Percentiles rank a stretch among this genome's conserved stretches.
These are phyloP conservation scores for Cyclospora cayetanensis DNA, from an alignment of 169 alveolate species.

Conservation along the genomic window DNA sequence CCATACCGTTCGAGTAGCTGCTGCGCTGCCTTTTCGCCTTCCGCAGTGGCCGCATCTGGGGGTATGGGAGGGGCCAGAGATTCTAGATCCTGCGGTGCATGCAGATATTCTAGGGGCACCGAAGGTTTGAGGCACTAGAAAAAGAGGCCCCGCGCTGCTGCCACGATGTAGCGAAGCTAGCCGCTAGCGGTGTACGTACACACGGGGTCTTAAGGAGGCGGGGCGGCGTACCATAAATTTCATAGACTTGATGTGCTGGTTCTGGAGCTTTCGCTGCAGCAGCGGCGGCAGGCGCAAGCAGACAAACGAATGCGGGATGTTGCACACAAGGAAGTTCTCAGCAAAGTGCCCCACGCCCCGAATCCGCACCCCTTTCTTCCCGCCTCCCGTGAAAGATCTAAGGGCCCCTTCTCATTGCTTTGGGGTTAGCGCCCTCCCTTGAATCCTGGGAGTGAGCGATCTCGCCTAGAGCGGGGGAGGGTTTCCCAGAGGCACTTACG, in stretches of 20 bases:
- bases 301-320: too few relatives aligned
- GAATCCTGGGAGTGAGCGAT: too few relatives aligned
- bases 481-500: too few relatives aligned
- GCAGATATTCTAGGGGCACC: neutral
- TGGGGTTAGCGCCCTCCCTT: too few relatives aligned
- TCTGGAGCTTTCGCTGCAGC: slow-evolving; percentile 19
- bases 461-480: too few relatives aligned
- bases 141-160: neutral
- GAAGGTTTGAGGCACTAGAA: neutral
- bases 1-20: too few relatives aligned
- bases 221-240: neutral
- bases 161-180: too few relatives aligned
- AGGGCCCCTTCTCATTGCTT: neutral
- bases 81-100: too few relatives aligned
- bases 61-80: neutral
- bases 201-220: neutral
- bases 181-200: neutral
- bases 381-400: neutral
- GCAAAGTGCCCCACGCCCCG: neutral
- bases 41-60: neutral
- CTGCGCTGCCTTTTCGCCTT: neutral
- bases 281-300: too few relatives aligned
- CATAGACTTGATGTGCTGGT: neutral
- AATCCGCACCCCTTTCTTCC: neutral
- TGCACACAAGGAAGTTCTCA: neutral